phyloP scores from a whole-genome alignment of 1,139 yeast genomes.

The Kurtzmaniella quercitrusa region DNA sequence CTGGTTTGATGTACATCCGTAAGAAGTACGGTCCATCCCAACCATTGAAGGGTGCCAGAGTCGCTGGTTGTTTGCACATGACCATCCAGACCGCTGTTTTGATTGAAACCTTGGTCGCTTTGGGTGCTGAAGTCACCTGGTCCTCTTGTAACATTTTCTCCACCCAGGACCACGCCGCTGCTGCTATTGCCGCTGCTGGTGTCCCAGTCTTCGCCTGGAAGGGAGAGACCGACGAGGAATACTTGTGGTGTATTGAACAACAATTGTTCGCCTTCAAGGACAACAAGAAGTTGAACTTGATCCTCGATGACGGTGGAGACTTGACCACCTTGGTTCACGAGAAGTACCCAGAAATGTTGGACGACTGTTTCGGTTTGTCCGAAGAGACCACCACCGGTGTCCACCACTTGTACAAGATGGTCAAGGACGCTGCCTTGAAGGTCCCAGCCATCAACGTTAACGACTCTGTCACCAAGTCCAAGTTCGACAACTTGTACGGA shows the following conservation, averaged over 20 bases:
- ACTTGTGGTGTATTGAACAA: constrained; percentile 99
- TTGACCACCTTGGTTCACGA: constrained; percentile 96
- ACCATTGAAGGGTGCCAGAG: constrained; percentile 98
- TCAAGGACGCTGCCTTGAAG: constrained; percentile 85
- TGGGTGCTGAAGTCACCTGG: constrained; percentile 99
- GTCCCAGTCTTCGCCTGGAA: constrained; percentile 99
- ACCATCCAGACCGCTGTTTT: constrained; percentile 99
- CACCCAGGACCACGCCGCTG: constrained; percentile 99
- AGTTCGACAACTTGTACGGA: constrained; percentile 99
- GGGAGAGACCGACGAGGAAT: constrained; percentile 99
- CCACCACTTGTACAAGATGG: constrained; percentile 97
- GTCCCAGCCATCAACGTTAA: constrained; percentile 99
- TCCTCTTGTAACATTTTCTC: constrained; percentile 99
- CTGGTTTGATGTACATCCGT: constrained; percentile 99
- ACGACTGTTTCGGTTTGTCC: constrained; percentile 91
- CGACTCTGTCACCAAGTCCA: constrained; percentile 99
- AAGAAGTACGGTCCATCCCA: constrained; percentile 86
- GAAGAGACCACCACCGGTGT: constrained; percentile 99
- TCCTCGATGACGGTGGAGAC: constrained; percentile 99
- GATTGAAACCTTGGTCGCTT: constrained; percentile 94
- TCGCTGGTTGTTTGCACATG: constrained; percentile 99
- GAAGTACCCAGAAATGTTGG: constrained; percentile 97
- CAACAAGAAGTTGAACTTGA: constrained; percentile 91
- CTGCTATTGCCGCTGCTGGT: constrained; percentile 99
- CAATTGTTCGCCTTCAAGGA: constrained; percentile 98